Conservation (phyloP, 768 basidiomycete genomes). For the Mycena galericulata region DNA sequence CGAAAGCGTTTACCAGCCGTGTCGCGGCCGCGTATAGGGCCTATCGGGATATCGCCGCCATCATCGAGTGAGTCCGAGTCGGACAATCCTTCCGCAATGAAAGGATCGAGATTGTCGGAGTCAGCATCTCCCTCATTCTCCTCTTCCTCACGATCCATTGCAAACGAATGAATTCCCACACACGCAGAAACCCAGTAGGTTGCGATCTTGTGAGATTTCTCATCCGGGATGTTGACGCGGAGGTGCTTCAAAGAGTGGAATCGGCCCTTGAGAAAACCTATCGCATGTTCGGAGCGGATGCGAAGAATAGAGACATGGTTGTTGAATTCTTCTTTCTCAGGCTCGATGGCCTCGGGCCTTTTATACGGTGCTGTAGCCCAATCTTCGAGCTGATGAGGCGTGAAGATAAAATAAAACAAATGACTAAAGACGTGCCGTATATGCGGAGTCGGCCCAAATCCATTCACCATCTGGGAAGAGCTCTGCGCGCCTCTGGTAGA, state of each 20-base stretch:
- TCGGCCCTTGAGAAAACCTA: conserved; percentile 20
- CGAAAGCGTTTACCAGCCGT: conserved; percentile 13
- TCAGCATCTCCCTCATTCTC: conserved; percentile 21
- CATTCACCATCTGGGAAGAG: no score
- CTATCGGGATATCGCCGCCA: background rate
- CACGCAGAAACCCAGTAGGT: conserved; percentile 44
- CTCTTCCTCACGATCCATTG: no score
- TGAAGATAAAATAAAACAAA: conserved; percentile 22
- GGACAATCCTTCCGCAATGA: conserved; percentile 15
- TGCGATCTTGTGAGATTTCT: no score
- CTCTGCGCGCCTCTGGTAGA: no score
- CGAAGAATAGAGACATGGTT: no score
- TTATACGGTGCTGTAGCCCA: conserved; percentile 22
- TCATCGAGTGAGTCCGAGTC: background rate
- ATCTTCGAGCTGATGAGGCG: background rate
- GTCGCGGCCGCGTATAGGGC: background rate
- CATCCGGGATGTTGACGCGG: conserved; percentile 10
- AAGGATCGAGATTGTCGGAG: conserved; percentile 11
- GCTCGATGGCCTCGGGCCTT: no score
- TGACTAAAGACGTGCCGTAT: no score
- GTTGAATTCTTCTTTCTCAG: no score
- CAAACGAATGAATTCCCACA: conserved; percentile 39
- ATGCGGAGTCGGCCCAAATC: no score
- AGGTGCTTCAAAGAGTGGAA: conserved; percentile 24
- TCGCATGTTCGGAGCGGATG: conserved; percentile 21